Evolutionary conservation across 352 stramenopile genomes (phyloP).

Genomic region (Lagenidium sp.): DNA sequence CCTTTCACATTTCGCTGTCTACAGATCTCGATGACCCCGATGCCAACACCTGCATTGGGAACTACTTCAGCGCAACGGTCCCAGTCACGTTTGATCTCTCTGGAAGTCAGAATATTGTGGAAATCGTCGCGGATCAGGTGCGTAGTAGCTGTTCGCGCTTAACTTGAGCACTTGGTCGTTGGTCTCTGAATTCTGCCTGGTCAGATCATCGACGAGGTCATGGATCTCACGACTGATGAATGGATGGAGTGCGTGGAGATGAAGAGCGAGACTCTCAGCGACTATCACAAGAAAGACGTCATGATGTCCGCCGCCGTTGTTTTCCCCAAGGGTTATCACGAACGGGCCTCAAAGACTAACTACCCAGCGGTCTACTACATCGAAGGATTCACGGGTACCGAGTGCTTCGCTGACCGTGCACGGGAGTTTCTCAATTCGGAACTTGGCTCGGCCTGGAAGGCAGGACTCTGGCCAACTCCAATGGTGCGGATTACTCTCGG

Average conservation of each 20-base stretch:
- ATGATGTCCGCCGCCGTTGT: slow-evolving; percentile 60
- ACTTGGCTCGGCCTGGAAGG: slow-evolving; percentile 49
- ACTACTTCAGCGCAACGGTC: slow-evolving; percentile 56
- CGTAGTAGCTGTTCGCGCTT: background rate
- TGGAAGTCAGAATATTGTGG: slow-evolving; percentile 22
- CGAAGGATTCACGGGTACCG: slow-evolving; percentile 64
- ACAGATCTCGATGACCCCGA: slow-evolving; percentile 60
- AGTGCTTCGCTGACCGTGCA: slow-evolving; percentile 51
- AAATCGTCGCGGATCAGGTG: slow-evolving; percentile 47
- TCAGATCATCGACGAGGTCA: slow-evolving; percentile 10
- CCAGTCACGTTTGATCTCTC: slow-evolving; percentile 23
- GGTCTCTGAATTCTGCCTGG: background rate
- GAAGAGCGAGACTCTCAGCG: slow-evolving; percentile 58
- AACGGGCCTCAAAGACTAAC: slow-evolving; percentile 1
- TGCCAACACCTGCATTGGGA: slow-evolving; percentile 46
- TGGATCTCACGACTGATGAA: slow-evolving; percentile 38
- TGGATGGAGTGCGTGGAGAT: slow-evolving; percentile 59
- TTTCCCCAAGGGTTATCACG: slow-evolving; percentile 47
- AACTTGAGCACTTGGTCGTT: background rate
- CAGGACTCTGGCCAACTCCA: slow-evolving; percentile 34
- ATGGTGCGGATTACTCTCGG: slow-evolving; percentile 71
- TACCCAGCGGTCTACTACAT: slow-evolving; percentile 73
- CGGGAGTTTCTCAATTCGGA: slow-evolving; percentile 51
- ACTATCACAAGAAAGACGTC: slow-evolving; percentile 57
- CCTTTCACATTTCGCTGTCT: no score